Base-by-base conservation (phyloP, 2,329 filamentous ascomycete genomes). In the Fusarium pseudocircinatum region DNA sequence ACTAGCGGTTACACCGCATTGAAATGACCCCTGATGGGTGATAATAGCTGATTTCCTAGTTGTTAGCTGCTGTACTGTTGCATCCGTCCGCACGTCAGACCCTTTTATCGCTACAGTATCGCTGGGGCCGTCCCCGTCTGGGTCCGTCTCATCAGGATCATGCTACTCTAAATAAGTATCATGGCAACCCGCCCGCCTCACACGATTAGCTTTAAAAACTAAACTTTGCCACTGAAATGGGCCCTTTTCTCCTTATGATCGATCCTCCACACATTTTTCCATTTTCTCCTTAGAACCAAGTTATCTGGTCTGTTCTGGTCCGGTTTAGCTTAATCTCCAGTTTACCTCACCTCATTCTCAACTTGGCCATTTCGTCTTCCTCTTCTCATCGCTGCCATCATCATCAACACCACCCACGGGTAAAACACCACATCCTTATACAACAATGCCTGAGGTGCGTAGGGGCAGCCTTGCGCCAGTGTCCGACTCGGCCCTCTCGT, bases 391-490 rank as follows among this genome's bases (percentile, higher is more conserved):
- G 43, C 47, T 18, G 26, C 44, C 24, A 59, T 47, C 59, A 50
- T 28, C 53, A 43, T 20, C 49, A 50, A 44, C 26, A 56, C 24
- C 50, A 53, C 50, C 50, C 49, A 37, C 24, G 26, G 26, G 36
- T 39, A 64, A 22, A 53, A 52, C 40, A 60, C 46, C 42, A 26
- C 37, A 30, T 37, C 26, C 22, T 49, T 42, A 34, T 40, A 43
- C 56, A 44, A 75, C 50, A 34, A 81, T 81, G 79, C 79, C 79
- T 52, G 75, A 80, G 64, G 74, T 80, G 59, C 74, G 78, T 56
- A 71, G 75, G 70, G 79, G 78, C 32, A 79, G 76, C 46, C 63
- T 75, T 26, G 68, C 75, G 40, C 61, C 68, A 32, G 47, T 72
- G 60, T 73, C 77, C 37, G 72, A 77, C 60, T 65, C 75, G 46